Evolutionary conservation across 495 filamentous ascomycete species (phyloP).

Genomic region (Aspergillus saccharolyticus): DNA sequence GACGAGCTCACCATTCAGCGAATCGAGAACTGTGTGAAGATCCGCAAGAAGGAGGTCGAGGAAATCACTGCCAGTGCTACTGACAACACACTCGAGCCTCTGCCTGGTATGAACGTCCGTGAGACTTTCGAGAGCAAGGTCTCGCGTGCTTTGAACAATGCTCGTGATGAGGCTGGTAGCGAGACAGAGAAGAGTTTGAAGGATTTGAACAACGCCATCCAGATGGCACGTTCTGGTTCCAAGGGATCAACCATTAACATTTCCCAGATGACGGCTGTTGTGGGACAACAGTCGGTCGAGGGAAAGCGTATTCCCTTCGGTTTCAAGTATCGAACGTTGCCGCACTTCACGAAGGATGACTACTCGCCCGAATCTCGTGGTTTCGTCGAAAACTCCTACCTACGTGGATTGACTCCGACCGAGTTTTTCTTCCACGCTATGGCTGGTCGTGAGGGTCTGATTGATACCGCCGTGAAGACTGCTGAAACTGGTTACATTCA

Average conservation of each 20-base stretch:
- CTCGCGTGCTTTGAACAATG: slow-evolving; percentile 85
- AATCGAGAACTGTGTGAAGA: slow-evolving; percentile 72
- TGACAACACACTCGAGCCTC: slow-evolving; percentile 75
- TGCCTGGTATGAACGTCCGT: slow-evolving; percentile 96
- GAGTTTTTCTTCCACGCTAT: slow-evolving; percentile 99
- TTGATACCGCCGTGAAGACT: slow-evolving; percentile 99
- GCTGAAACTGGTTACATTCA: slow-evolving; percentile 99
- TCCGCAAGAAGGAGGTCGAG: slow-evolving; percentile 74
- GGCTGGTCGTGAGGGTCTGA: slow-evolving; percentile 99
- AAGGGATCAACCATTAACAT: slow-evolving; percentile 99
- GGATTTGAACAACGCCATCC: slow-evolving; percentile 89
- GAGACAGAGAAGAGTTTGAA: slow-evolving; percentile 85
- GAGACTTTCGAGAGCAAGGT: slow-evolving; percentile 97
- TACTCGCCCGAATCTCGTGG: slow-evolving; percentile 95
- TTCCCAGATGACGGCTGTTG: slow-evolving; percentile 96
- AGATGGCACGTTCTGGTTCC: slow-evolving; percentile 93
- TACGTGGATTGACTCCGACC: slow-evolving; percentile 88
- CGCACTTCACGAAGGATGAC: slow-evolving; percentile 98
- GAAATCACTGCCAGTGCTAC: slow-evolving; percentile 70
- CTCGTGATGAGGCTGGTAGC: slow-evolving; percentile 94
- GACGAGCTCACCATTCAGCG: slow-evolving; percentile 74
- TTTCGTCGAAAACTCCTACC: slow-evolving; percentile 98
- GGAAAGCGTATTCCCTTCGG: slow-evolving; percentile 99
- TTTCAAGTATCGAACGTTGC: slow-evolving; percentile 96
- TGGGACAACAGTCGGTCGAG: slow-evolving; percentile 96